These are phyloP conservation scores for Penicillium atrosanguineum DNA, from an alignment of 495 filamentous ascomycete species.

Conservation along the genomic window DNA sequence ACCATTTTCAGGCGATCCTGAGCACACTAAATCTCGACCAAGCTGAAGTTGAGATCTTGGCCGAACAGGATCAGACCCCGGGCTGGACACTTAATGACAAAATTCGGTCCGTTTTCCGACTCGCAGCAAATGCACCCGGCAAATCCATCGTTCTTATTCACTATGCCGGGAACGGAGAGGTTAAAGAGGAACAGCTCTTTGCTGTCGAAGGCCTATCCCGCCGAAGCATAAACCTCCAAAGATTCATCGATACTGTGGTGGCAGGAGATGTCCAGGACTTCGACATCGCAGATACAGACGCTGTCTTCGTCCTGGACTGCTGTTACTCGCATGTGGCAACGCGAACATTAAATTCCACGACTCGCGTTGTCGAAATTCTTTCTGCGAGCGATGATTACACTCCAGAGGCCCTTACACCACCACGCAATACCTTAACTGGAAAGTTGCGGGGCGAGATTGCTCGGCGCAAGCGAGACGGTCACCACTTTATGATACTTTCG, in stretches of 20 bases:
- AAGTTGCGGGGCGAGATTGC: slow-evolving; percentile 14
- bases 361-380: slow-evolving; percentile 13
- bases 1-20: slow-evolving; percentile 11
- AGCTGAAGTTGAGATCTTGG: slow-evolving; percentile 8
- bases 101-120: slow-evolving; percentile 4
- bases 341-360: slow-evolving; percentile 4
- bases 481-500: slow-evolving; percentile 10
- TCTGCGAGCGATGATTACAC: slow-evolving; percentile 8
- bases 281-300: slow-evolving; percentile 7
- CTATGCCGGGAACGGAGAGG: slow-evolving; percentile 14
- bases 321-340: slow-evolving; percentile 10
- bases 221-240: slow-evolving; percentile 7
- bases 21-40: slow-evolving; percentile 9
- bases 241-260: slow-evolving; percentile 8
- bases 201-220: slow-evolving; percentile 2
- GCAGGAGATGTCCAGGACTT: slow-evolving; percentile 5
- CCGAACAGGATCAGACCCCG: slow-evolving; percentile 6
- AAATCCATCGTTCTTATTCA: slow-evolving; percentile 11
- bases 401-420: slow-evolving; percentile 5
- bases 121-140: slow-evolving; percentile 3
- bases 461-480: slow-evolving; percentile 10
- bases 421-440: slow-evolving; percentile 14
- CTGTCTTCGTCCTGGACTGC: slow-evolving; percentile 12
- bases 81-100: slow-evolving; percentile 8
- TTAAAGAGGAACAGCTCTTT: slow-evolving; percentile 5